Evolutionary conservation across 257 asterid species (phyloP).

Genomic region (Anisodus tanguticus): DNA sequence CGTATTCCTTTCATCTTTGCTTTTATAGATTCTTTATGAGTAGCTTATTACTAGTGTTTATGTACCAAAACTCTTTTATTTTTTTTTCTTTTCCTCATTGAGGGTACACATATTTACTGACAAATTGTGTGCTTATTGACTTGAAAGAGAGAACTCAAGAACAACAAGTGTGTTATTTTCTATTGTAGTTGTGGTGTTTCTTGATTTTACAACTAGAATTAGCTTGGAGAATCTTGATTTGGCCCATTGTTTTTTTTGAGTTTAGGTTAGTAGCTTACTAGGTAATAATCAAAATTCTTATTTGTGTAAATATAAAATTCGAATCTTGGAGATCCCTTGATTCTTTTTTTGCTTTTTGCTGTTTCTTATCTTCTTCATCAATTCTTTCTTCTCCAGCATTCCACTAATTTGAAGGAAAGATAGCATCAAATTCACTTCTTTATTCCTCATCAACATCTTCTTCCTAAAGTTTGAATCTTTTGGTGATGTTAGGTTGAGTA

Average conservation of each 20-base stretch:
- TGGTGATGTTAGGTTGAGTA: constrained; percentile 28
- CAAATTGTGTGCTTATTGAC: constrained; percentile 1
- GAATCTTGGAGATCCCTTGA: constrained; percentile 47
- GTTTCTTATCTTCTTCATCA: constrained; percentile 40
- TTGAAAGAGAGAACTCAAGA: neutral
- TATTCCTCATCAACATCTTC: constrained; percentile 20
- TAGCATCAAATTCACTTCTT: constrained; percentile 33
- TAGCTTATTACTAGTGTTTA: constrained; percentile 51
- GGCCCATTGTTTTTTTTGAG: constrained; percentile 51
- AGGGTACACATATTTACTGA: neutral
- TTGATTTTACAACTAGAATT: constrained; percentile 41
- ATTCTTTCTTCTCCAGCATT: constrained; percentile 43
- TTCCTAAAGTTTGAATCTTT: constrained; percentile 36
- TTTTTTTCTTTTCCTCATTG: neutral
- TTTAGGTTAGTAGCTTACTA: constrained; percentile 53
- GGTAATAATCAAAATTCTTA: constrained; percentile 46
- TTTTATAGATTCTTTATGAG: constrained; percentile 67
- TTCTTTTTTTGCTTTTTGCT: constrained; percentile 39
- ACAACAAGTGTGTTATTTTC: neutral
- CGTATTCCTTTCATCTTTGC: constrained; percentile 78
- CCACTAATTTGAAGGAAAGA: constrained; percentile 48
- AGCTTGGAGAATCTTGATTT: constrained; percentile 52
- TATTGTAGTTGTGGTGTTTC: neutral
- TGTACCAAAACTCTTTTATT: constrained; percentile 42
- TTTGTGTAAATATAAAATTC: constrained; percentile 33